phyloP scores from a whole-genome alignment of 2,329 filamentous ascomycete species.

The Verruconis gallopava region DNA sequence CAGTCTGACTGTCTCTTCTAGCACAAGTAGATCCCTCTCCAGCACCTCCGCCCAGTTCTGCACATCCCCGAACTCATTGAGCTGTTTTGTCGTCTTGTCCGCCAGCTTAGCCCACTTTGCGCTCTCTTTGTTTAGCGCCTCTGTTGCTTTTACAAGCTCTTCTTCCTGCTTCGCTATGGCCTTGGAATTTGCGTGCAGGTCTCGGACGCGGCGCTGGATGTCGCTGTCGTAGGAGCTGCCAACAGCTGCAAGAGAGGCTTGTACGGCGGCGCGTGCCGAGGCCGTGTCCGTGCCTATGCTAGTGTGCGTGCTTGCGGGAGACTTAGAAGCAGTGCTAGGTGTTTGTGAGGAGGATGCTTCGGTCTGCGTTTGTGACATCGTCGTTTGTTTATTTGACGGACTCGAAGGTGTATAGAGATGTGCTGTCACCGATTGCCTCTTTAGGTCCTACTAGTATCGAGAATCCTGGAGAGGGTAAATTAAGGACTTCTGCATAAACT shows the following conservation, averaged over 20 bases:
- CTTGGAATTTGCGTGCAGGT: conserved; percentile 55
- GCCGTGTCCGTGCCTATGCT: conserved; percentile 10
- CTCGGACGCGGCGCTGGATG: conserved; percentile 52
- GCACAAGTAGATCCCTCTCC: conserved; percentile 31
- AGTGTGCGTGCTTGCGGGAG: neutral
- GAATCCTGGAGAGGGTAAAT: too few relatives aligned
- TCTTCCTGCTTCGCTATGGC: conserved; percentile 55
- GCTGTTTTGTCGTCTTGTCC: conserved; percentile 45
- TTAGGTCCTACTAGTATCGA: too few relatives aligned
- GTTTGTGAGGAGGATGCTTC: neutral
- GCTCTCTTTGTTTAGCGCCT: conserved; percentile 48
- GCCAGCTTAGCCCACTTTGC: conserved; percentile 52
- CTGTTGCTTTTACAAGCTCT: conserved; percentile 48
- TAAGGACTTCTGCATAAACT: too few relatives aligned
- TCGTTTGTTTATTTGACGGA: too few relatives aligned
- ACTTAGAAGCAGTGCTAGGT: neutral
- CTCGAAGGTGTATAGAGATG: too few relatives aligned
- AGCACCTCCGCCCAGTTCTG: conserved; percentile 83
- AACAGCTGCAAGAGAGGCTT: conserved; percentile 38
- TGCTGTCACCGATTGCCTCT: too few relatives aligned
- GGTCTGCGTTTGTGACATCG: neutral
- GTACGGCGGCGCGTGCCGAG: conserved; percentile 39
- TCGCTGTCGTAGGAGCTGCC: conserved; percentile 58
- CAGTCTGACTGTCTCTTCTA: conserved; percentile 28
- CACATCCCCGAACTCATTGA: conserved; percentile 70